phyloP scores from a whole-genome alignment of 345 rosid species.

The Hypericum perforatum region DNA sequence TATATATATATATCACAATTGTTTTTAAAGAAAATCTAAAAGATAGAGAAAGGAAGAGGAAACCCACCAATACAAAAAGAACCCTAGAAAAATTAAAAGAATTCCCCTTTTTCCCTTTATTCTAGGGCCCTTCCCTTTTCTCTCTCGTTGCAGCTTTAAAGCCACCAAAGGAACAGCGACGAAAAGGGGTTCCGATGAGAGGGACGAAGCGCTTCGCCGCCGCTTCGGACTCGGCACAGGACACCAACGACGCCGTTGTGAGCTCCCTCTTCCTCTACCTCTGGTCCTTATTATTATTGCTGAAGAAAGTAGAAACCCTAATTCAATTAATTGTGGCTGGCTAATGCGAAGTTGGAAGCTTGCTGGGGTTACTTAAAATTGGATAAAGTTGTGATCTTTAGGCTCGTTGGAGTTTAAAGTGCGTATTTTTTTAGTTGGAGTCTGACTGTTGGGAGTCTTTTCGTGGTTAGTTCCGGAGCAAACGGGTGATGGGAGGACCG shows the following conservation, averaged over 20 bases:
- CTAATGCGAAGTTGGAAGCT: too few relatives aligned
- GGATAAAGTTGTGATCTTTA: slow-evolving; percentile 6
- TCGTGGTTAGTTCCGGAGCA: slow-evolving; percentile 48
- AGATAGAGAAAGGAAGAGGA: too few relatives aligned
- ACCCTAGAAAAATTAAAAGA: too few relatives aligned
- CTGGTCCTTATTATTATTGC: not conserved
- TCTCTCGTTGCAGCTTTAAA: slow-evolving; percentile 2
- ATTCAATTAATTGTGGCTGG: not conserved
- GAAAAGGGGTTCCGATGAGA: slow-evolving; percentile 32
- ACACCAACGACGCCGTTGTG: slow-evolving; percentile 47
- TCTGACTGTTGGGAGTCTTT: slow-evolving; percentile 12
- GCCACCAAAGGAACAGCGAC: not conserved
- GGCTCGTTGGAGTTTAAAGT: not conserved
- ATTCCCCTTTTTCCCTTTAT: too few relatives aligned
- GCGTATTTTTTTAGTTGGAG: not conserved
- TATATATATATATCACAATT: too few relatives aligned
- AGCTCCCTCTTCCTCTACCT: slow-evolving; percentile 17
- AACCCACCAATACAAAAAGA: too few relatives aligned
- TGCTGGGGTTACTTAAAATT: not conserved
- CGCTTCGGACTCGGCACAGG: slow-evolving; percentile 35
- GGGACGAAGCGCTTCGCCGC: slow-evolving; percentile 56
- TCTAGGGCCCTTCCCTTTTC: not conserved
- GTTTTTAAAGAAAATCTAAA: too few relatives aligned
- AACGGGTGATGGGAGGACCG: slow-evolving; percentile 54
- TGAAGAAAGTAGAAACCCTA: not conserved